These are phyloP conservation scores for Conringia planisiliqua DNA, from an alignment of 345 rosid species.

Conservation along the genomic window DNA sequence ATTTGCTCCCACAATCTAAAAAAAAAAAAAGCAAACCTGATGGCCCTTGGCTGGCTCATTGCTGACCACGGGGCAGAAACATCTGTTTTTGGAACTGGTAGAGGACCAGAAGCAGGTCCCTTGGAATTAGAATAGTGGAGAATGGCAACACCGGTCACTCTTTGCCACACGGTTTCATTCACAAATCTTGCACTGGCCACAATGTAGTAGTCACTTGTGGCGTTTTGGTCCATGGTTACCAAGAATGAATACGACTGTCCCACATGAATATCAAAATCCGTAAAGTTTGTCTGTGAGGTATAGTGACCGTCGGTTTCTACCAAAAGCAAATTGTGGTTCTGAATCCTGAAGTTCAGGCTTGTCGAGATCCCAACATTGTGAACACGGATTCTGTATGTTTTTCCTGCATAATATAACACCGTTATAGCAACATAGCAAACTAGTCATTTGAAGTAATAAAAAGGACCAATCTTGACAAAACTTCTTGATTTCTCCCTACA, in stretches of 20 bases:
- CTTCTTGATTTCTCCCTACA: background rate
- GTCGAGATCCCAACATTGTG: slow-evolving; percentile 90
- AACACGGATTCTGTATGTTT: slow-evolving; percentile 79
- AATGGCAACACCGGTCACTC: slow-evolving; percentile 88
- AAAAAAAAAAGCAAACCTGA: slow-evolving; percentile 48
- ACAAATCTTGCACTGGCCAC: slow-evolving; percentile 96
- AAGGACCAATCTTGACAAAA: background rate
- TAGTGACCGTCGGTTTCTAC: slow-evolving; percentile 86
- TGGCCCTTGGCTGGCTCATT: slow-evolving; percentile 78
- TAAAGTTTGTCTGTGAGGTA: slow-evolving; percentile 62
- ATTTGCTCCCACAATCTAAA: background rate
- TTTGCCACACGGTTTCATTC: slow-evolving; percentile 83
- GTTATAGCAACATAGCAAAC: background rate
- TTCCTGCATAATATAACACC: slow-evolving; percentile 52
- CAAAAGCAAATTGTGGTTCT: slow-evolving; percentile 80
- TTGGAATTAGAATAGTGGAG: slow-evolving; percentile 90
- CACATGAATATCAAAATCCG: slow-evolving; percentile 81
- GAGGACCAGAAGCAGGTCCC: slow-evolving; percentile 74
- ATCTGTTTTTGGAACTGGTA: slow-evolving; percentile 70
- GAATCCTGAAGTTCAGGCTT: slow-evolving; percentile 89
- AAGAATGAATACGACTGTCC: slow-evolving; percentile 92
- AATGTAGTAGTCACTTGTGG: slow-evolving; percentile 76
- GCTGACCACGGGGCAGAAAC: slow-evolving; percentile 71
- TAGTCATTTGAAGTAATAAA: background rate
- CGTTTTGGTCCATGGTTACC: slow-evolving; percentile 90